Base-by-base conservation (phyloP, 768 basidiomycete genomes). In the Tulasnella sp. region DNA sequence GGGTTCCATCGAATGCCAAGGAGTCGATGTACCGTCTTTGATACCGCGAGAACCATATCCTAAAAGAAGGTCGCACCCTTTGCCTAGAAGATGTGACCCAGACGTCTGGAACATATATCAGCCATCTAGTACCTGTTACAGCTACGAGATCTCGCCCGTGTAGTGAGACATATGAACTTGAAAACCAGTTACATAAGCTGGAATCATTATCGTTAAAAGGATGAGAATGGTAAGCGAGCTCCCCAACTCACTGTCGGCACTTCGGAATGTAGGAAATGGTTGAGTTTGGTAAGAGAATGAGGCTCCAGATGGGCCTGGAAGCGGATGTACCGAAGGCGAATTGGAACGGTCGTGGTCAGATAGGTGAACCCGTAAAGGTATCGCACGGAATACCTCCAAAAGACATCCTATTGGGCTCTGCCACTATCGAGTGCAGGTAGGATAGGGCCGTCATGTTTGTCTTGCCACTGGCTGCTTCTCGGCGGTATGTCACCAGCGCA, bases 81-180 rank as follows among this genome's bases (percentile, higher is more conserved):
- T 42, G 2, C 9, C 11, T 11, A 3, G 20, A 5, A 18, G 18
- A 3, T 23, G 37, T 72, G 6, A 15, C 18, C 9, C 5, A 1
- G 35, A 72, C 32, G 37, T 72, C 70, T 29, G 70, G 70, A 10
- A 46, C 4, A 1, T 23, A 72, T 2, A 72, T 4, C 15, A 71
- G n/a, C 70, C 70, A 71, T 18, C 70, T 32, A 13, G 42, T 78
- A 23, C 40, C 11, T 77, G 73, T 61, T 61, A 85, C 80, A 1
- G 83, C 80, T 16, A 82, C 85, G 61, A 87, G 77, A 75, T 85
- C 82, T 35, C 80, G 83, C 6, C 85, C 86, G 55, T 83, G 82
- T 0, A 82, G 82, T 4, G 86, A 86, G 0, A 85, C 85, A 77
- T 86, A 86, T 0, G 83, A 85, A 84, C 75, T 3, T 32, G 67